Conservation (phyloP, 2,329 filamentous ascomycete species). For the Cladosporium velox region DNA sequence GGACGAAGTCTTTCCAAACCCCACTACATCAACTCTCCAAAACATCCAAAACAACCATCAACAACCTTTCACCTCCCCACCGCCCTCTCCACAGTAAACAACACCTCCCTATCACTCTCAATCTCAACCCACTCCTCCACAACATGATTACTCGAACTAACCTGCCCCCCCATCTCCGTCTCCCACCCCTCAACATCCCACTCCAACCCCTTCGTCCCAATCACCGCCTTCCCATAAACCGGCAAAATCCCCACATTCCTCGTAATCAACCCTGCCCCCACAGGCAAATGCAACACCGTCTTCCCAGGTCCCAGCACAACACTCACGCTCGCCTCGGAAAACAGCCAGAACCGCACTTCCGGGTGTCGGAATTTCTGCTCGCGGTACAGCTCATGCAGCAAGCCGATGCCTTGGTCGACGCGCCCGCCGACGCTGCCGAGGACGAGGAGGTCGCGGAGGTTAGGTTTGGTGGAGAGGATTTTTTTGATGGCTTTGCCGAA, state of each 20-base stretch:
- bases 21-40: background rate
- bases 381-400: conserved; percentile 78
- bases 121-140: conserved; percentile 44
- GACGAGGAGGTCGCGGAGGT: conserved; percentile 61
- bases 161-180: conserved; percentile 55
- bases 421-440: conserved; percentile 85
- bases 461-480: conserved; percentile 48
- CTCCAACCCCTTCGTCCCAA: conserved; percentile 77
- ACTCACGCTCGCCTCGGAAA: conserved; percentile 78
- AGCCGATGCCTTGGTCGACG: conserved; percentile 87
- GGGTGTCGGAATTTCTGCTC: conserved; percentile 48
- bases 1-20: background rate
- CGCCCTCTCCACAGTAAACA: conserved; percentile 49
- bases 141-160: conserved; percentile 55
- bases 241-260: conserved; percentile 87
- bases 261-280: conserved; percentile 58
- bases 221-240: conserved; percentile 72
- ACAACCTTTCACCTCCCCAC: conserved; percentile 5
- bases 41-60: background rate
- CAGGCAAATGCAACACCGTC: conserved; percentile 68
- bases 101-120: conserved; percentile 44
- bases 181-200: conserved; percentile 88
- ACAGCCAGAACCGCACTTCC: conserved; percentile 65
- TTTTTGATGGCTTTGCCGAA: conserved; percentile 77
- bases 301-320: conserved; percentile 72